Base-by-base conservation (phyloP, 306 rosid species). In the Herpetospermum pedunculosum region DNA sequence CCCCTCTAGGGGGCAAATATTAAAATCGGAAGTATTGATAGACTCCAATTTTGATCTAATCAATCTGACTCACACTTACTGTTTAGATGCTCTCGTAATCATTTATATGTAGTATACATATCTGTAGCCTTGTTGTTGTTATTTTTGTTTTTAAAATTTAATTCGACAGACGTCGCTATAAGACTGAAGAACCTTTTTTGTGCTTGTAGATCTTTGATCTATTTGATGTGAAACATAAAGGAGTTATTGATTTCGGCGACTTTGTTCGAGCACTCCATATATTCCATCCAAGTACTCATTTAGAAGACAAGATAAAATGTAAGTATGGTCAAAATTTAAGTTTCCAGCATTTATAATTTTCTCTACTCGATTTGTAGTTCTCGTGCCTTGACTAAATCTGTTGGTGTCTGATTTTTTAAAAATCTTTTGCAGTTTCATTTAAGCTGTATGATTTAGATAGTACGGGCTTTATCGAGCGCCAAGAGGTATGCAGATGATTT, bases 391-490 rank as follows among this genome's bases (percentile, higher is more conserved):
- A 15, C 41, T 28, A 15, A 18, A 29, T 46, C 1, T 18, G 59
- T 50, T 10, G 32, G 21, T 49, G 18, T 26, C 43, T 69, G 53
- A 25, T 49, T 25, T 70, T 13, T 26, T n/a, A 6, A 18, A 7
- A n/a, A 67, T 72, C 15, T 26, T 57, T 67, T 77, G 72, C 91
- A 91, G 97, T 94, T 88, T 87, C 98, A 18, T 94, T 91, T 73
- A 91, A 76, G 86, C 88, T 91, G 16, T 94, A 94, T 49, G 97
- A 94, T 78, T 75, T 94, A 84, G 88, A 89, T 23, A 80, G 14
- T 48, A 88, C 91, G 1, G 97, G 97, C 54, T 94, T 79, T 60
- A 91, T 94, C 41, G 98, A 91, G 79, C 97, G 90, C 16, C 80
- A 86, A 34, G 97, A 86, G 95, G 98, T 94, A 83, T 77, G 76